These are phyloP conservation scores for Phytophthora quininea DNA, from an alignment of 352 stramenopile genomes.

Conservation along the genomic window DNA sequence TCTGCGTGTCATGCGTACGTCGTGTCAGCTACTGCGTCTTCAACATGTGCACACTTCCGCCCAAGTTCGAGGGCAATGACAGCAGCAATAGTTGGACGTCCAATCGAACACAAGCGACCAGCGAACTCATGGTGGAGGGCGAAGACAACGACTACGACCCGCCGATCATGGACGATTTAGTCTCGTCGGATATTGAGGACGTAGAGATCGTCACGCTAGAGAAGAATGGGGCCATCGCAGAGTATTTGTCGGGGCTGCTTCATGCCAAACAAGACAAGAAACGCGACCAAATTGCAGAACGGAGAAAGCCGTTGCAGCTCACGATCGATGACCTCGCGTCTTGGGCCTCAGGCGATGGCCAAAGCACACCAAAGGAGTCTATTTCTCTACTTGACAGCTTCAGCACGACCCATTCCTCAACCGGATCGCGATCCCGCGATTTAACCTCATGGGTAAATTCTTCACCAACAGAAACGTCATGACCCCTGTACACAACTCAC, in stretches of 20 bases:
- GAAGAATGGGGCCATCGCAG: conserved; percentile 19
- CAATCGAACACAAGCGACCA: conserved; percentile 18
- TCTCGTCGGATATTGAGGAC: conserved; percentile 44
- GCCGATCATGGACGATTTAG: conserved; percentile 46
- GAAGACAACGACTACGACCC: conserved; percentile 21
- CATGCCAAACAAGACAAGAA: conserved; percentile 29
- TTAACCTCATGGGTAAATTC: conserved; percentile 24
- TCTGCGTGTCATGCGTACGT: conserved; percentile 55
- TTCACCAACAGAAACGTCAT: conserved; percentile 28
- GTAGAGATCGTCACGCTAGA: conserved; percentile 29
- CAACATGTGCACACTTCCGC: conserved; percentile 33
- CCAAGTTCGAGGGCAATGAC: conserved; percentile 32
- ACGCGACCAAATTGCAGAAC: conserved; percentile 17
- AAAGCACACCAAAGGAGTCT: conserved; percentile 42
- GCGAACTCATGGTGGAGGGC: conserved; percentile 23
- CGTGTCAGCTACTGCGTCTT: conserved; percentile 65
- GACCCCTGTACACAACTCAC: not conserved
- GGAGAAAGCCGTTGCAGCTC: conserved; percentile 30
- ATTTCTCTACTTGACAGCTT: conserved; percentile 50
- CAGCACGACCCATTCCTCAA: conserved; percentile 39
- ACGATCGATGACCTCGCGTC: conserved; percentile 36
- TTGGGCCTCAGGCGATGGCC: conserved; percentile 29
- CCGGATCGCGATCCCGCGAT: conserved; percentile 29
- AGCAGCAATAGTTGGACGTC: conserved; percentile 26
- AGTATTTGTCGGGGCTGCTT: conserved; percentile 31